These are phyloP conservation scores for Cryptococcus sp. DNA, from an alignment of 1,284 basidiomycete genomes.

Conservation along the genomic window DNA sequence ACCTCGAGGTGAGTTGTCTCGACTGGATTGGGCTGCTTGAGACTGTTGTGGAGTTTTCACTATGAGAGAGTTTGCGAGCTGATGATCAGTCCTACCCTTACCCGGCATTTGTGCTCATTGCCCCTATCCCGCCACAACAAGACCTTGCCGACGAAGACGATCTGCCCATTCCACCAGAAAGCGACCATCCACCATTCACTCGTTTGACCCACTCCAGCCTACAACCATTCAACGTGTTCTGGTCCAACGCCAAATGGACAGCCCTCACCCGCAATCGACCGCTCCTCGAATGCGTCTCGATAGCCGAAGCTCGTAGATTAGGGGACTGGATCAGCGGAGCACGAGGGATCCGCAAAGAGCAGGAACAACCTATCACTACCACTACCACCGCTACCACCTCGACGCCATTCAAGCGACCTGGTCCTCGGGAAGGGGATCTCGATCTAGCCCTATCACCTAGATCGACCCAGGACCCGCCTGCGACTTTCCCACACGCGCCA, in stretches of 20 bases:
- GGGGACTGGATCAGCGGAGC: constrained; percentile 34
- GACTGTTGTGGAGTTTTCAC: too few relatives aligned
- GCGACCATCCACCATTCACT: constrained; percentile 19
- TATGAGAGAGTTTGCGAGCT: too few relatives aligned
- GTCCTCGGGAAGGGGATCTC: too few relatives aligned
- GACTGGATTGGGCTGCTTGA: too few relatives aligned
- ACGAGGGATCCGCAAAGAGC: constrained; percentile 4
- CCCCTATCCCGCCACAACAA: constrained; percentile 21
- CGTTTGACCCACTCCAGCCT: constrained; percentile 12
- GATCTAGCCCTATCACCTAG: too few relatives aligned
- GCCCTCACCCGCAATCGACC: constrained; percentile 16
- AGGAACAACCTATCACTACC: too few relatives aligned
- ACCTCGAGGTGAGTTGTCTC: constrained; percentile 27
- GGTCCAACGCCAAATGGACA: constrained; percentile 31
- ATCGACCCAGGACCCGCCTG: too few relatives aligned
- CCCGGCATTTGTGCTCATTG: constrained; percentile 34
- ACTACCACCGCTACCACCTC: too few relatives aligned
- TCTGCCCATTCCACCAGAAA: constrained; percentile 5
- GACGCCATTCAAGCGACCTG: too few relatives aligned
- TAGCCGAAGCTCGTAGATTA: constrained; percentile 24
- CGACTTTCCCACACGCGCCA: constrained; percentile 1
- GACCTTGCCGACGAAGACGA: constrained; percentile 8
- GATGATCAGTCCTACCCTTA: constrained; percentile 40
- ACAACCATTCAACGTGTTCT: constrained; percentile 28
- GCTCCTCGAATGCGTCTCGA: constrained; percentile 28